Conservation (phyloP, 2,329 filamentous ascomycete genomes). For the Metarhizium humberi region DNA sequence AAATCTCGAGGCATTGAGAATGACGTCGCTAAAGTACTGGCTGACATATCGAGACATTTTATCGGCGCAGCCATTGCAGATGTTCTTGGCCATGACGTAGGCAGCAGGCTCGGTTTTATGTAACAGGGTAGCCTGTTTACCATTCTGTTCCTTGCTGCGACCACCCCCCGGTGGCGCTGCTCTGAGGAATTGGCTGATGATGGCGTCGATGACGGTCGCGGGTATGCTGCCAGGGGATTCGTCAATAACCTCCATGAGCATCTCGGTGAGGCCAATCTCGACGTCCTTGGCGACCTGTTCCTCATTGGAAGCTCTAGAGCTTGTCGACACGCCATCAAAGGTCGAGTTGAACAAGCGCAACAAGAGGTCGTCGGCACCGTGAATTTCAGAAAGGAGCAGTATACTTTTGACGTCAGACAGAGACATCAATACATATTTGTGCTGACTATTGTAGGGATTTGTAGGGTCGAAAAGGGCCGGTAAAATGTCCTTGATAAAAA, state of each 20-base stretch:
- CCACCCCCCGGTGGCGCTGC: conserved; percentile 63
- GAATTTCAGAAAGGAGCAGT: conserved; percentile 79
- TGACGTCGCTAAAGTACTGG: conserved; percentile 95
- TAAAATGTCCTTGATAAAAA: conserved; percentile 76
- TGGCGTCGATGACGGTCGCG: conserved; percentile 76
- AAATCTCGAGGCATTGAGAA: conserved; percentile 71
- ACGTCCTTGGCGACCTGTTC: conserved; percentile 88
- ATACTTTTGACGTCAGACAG: conserved; percentile 92
- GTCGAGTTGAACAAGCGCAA: conserved; percentile 76
- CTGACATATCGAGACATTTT: conserved; percentile 93
- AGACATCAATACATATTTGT: conserved; percentile 83
- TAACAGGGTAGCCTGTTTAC: conserved; percentile 73
- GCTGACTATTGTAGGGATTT: conserved; percentile 85
- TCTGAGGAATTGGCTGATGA: conserved; percentile 91
- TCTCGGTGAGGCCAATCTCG: conserved; percentile 81
- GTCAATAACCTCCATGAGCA: conserved; percentile 79
- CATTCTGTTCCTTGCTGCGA: conserved; percentile 56
- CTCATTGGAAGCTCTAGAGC: conserved; percentile 62
- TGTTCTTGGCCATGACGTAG: conserved; percentile 92
- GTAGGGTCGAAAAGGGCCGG: conserved; percentile 78
- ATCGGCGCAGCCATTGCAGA: conserved; percentile 81
- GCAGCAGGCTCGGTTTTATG: conserved; percentile 82
- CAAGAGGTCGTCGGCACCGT: conserved; percentile 70
- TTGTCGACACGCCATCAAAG: conserved; percentile 83
- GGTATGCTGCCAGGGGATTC: conserved; percentile 67